Conservation (phyloP, 2,329 filamentous ascomycete genomes). For the Cladosporium velox region DNA sequence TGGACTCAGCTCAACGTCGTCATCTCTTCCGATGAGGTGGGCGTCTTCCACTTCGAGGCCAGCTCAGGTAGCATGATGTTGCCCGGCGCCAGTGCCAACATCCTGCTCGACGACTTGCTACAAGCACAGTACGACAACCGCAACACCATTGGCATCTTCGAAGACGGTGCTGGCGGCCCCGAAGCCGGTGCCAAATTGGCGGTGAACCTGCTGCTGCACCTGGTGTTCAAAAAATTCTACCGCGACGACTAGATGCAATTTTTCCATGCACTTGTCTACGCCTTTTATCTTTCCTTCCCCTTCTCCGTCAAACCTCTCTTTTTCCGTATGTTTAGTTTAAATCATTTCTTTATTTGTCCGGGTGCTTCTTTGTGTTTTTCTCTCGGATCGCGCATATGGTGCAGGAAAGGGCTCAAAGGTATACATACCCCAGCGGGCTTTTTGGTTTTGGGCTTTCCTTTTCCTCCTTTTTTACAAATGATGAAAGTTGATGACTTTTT, state of each 20-base stretch:
- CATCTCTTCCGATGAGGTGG: constrained; percentile 90
- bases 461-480: constrained; percentile 10
- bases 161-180: constrained; percentile 38
- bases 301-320: not conserved
- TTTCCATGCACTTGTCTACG: not conserved
- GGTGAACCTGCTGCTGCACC: constrained; percentile 92
- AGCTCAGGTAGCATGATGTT: constrained; percentile 92
- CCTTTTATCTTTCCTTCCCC: not conserved
- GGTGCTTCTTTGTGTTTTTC: not conserved
- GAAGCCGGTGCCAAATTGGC: constrained; percentile 71
- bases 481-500: constrained; percentile 20
- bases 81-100: constrained; percentile 82
- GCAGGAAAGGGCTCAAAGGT: constrained; percentile 4
- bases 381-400: constrained; percentile 1
- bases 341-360: not conserved
- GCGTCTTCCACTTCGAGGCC: constrained; percentile 90
- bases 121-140: constrained; percentile 97
- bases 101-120: constrained; percentile 89
- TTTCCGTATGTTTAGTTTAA: constrained; percentile 8
- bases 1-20: constrained; percentile 94
- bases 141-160: constrained; percentile 93
- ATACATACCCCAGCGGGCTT: constrained; percentile 17
- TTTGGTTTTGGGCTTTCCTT: not conserved
- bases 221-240: constrained; percentile 99
- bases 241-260: constrained; percentile 39